These are phyloP conservation scores for Juglanconis oblonga DNA, from an alignment of 2,329 filamentous ascomycete species.

Conservation along the genomic window DNA sequence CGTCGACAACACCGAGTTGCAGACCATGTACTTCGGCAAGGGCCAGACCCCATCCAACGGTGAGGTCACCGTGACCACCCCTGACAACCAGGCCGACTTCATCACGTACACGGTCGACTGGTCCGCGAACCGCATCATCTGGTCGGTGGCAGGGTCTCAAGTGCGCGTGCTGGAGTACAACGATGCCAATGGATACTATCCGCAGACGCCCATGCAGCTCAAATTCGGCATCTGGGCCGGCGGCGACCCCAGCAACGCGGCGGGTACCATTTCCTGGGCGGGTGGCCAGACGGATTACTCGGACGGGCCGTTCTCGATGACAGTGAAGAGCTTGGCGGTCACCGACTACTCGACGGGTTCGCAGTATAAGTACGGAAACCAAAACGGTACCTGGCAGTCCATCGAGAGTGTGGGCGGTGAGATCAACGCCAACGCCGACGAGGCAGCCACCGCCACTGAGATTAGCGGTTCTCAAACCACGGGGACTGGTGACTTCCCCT, in stretches of 20 bases:
- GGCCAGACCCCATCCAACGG: slow-evolving; percentile 87
- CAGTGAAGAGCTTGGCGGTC: slow-evolving; percentile 70
- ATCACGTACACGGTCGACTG: slow-evolving; percentile 91
- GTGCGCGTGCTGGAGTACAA: slow-evolving; percentile 71
- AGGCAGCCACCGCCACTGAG: slow-evolving; percentile 52
- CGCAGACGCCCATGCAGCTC: slow-evolving; percentile 92
- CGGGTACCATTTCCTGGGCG: slow-evolving; percentile 88
- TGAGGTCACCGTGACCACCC: slow-evolving; percentile 72
- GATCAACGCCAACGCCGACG: slow-evolving; percentile 66
- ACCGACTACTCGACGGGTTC: slow-evolving; percentile 92
- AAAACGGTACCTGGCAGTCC: slow-evolving; percentile 73
- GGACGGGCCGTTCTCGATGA: slow-evolving; percentile 82
- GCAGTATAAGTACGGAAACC: slow-evolving; percentile 78
- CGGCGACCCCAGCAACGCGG: slow-evolving; percentile 75
- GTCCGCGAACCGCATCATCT: slow-evolving; percentile 81
- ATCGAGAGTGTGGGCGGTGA: slow-evolving; percentile 78
- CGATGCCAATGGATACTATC: slow-evolving; percentile 77
- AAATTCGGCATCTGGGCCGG: slow-evolving; percentile 92
- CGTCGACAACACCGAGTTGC: slow-evolving; percentile 71
- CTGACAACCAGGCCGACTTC: slow-evolving; percentile 69
- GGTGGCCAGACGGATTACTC: slow-evolving; percentile 81
- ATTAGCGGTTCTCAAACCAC: slow-evolving; percentile 62
- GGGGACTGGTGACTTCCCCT: slow-evolving; percentile 65
- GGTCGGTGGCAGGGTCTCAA: slow-evolving; percentile 76
- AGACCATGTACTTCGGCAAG: slow-evolving; percentile 97